Evolutionary conservation across 1,284 basidiomycete genomes (phyloP), one percentile per base, ranked within the genome.

Genomic region (Boletus semigastroideus): DNA sequence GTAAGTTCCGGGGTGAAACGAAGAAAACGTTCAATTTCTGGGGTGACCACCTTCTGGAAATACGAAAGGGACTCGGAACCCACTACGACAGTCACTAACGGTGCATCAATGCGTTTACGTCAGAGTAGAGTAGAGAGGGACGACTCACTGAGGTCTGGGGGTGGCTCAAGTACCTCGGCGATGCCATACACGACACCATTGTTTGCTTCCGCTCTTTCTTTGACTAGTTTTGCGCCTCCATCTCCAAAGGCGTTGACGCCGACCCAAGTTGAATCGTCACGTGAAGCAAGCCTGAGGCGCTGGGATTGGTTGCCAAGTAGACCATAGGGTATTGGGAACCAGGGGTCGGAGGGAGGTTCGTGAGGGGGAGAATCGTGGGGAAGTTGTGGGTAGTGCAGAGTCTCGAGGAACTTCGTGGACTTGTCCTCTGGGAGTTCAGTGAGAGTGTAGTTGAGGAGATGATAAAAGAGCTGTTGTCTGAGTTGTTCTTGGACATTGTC

Each of bases 401-500:
- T 93, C 59, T 76, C 63, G 69, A 83, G 76, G 13, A 77, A 73
- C 31, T 72, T 67, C 5, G 74, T 70, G 42, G 73, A 58, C 6
- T 64, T 53, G 30, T 75, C 68, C 9, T 74, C 66, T 10, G 84
- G 82, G 34, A 82, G 63, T 25, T 63, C 63, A 16, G 76, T 65
- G 14, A 97, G 69, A 1, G 91, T 85, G 68, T 87, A 87, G 72
- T 99, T 98, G 57, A 99, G 76, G 40, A 98, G 72, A 70, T 99
- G 97, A 67, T 99, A 99, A 61, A 98, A 87, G 43, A 99, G 78
- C 61, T 94, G 89, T 66, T 98, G 94, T 42, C 96, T 80, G 43
- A 98, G 82, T 52, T 82, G 74, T 59, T 91, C 84, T 50, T 93
- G 83, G 40, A 97, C 77, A 68, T 99, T 99, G 71, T 97, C 94